Percentiles rank a stretch among this genome's conserved stretches.
Evolutionary conservation across 2,329 filamentous ascomycete genomes (phyloP).

Genomic region (Sporothrix humicola): DNA sequence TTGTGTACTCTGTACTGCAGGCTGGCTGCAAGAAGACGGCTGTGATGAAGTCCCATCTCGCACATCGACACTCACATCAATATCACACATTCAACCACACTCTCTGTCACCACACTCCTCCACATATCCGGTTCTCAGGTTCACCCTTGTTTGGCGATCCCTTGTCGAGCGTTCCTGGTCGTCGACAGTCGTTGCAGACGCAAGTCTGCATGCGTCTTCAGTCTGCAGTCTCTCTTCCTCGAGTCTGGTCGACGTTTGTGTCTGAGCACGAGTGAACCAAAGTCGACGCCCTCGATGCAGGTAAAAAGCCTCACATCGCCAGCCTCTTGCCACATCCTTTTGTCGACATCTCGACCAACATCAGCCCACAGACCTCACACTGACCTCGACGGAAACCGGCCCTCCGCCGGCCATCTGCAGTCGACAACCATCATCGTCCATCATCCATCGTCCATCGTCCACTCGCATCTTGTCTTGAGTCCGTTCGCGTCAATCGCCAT

Average conservation of each 20-base stretch:
- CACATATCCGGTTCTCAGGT: slow-evolving; percentile 10
- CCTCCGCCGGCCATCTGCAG: not conserved
- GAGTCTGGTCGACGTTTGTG: not conserved
- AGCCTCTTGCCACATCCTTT: not conserved
- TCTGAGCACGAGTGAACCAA: not conserved
- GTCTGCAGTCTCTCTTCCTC: too few relatives aligned
- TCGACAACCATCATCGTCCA: not conserved
- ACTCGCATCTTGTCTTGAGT: not conserved
- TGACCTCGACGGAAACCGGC: not conserved
- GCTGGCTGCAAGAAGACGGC: not conserved
- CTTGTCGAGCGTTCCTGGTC: not conserved
- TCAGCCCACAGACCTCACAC: not conserved
- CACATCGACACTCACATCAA: too few relatives aligned
- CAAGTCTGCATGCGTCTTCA: not conserved
- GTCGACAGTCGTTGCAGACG: too few relatives aligned
- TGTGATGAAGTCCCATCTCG: not conserved
- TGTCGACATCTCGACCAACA: not conserved
- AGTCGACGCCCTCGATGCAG: not conserved
- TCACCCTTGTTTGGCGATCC: slow-evolving; percentile 2
- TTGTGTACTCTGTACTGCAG: too few relatives aligned
- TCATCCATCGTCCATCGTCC: not conserved
- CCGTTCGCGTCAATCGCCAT: not conserved
- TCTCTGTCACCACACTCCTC: not conserved
- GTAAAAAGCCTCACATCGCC: not conserved
- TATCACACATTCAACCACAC: not conserved